These are phyloP conservation scores for Stemphylium lycopersici DNA, from an alignment of 2,329 filamentous ascomycete genomes.

Conservation along the genomic window DNA sequence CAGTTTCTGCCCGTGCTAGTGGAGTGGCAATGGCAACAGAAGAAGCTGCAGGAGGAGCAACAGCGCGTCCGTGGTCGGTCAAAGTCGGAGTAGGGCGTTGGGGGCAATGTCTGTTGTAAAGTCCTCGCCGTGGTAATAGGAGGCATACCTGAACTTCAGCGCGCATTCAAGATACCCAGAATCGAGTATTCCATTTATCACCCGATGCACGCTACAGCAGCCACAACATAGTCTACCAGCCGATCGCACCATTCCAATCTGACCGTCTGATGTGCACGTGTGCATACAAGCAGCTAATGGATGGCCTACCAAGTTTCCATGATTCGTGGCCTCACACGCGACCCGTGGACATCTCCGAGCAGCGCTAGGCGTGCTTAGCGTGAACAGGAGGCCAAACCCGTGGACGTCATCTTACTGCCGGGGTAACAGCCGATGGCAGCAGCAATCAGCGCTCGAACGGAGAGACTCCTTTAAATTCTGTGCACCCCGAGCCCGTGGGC, in stretches of 20 bases:
- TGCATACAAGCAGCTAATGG: slow-evolving; percentile 20
- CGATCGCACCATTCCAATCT: slow-evolving; percentile 7
- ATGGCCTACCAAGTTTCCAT: slow-evolving; percentile 1
- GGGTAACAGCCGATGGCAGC: neutral
- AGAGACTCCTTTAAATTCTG: slow-evolving; percentile 7
- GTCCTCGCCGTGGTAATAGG: slow-evolving; percentile 5
- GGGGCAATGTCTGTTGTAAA: slow-evolving; percentile 7
- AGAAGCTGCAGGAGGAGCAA: slow-evolving; percentile 49
- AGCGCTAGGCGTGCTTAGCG: slow-evolving; percentile 5
- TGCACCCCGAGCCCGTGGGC: slow-evolving; percentile 6
- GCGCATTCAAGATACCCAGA: slow-evolving; percentile 35
- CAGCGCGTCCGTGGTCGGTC: slow-evolving; percentile 38
- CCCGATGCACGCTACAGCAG: slow-evolving; percentile 16
- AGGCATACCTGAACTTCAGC: slow-evolving; percentile 16
- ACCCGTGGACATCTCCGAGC: neutral
- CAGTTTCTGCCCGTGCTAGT: slow-evolving; percentile 90
- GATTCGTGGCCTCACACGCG: neutral
- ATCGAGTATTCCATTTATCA: slow-evolving; percentile 29
- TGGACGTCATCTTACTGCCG: slow-evolving; percentile 13
- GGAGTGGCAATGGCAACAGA: slow-evolving; percentile 77
- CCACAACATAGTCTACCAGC: slow-evolving; percentile 15
- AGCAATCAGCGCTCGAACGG: neutral
- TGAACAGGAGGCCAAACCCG: slow-evolving; percentile 3
- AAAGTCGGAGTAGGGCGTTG: slow-evolving; percentile 32
- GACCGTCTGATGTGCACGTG: slow-evolving; percentile 8